Conservation (phyloP, 306 rosid species). For the Ochetophila trinervis region DNA sequence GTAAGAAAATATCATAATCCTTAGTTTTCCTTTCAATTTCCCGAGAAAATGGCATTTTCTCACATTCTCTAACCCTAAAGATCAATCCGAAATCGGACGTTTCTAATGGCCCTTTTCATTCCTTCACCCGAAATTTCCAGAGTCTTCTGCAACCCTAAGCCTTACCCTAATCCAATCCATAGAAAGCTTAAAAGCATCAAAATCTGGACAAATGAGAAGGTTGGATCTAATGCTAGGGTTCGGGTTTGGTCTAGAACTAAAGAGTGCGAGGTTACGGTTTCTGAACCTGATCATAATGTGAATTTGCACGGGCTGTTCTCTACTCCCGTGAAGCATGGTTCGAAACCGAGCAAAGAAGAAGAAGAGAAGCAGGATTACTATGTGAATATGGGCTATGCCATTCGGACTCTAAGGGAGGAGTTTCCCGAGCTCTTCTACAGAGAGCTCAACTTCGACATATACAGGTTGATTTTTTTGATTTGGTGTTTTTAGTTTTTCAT, state of each 20-base stretch:
- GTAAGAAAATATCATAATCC: conserved; percentile 9
- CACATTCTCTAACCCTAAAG: background rate
- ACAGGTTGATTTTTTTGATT: conserved; percentile 42
- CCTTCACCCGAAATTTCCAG: conserved; percentile 43
- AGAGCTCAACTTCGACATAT: conserved; percentile 68
- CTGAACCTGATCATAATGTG: conserved; percentile 32
- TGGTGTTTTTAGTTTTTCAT: background rate
- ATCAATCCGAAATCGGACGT: no score
- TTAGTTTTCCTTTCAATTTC: conserved; percentile 3
- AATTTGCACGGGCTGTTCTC: conserved; percentile 58
- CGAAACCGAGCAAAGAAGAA: conserved; percentile 67
- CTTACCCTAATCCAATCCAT: conserved; percentile 34
- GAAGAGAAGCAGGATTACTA: conserved; percentile 72
- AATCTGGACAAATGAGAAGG: conserved; percentile 26
- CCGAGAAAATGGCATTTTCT: conserved; percentile 22
- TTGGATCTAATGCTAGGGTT: conserved; percentile 33
- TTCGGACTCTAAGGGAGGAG: conserved; percentile 75
- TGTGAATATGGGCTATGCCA: conserved; percentile 77
- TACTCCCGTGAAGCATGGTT: conserved; percentile 52
- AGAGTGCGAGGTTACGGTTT: conserved; percentile 25
- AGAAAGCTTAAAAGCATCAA: conserved; percentile 32
- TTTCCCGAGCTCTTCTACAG: conserved; percentile 63
- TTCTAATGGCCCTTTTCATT: conserved; percentile 55
- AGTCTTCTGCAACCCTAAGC: conserved; percentile 26
- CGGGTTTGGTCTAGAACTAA: conserved; percentile 24